phyloP scores from a whole-genome alignment of 257 asterid genomes.

The Mentha longifolia region DNA sequence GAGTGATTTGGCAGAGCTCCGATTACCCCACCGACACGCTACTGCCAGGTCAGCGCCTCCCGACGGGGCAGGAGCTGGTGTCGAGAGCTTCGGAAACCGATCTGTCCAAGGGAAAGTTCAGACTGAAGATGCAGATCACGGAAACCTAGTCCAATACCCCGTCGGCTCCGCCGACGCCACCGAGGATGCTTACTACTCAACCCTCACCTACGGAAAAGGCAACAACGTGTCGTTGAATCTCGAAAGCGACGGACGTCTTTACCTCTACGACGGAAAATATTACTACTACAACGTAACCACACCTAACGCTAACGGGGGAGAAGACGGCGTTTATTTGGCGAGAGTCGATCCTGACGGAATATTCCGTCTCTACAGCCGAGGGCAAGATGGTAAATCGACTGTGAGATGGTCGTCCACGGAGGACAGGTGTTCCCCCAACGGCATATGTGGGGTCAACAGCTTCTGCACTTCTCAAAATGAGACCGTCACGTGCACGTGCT shows the following conservation, averaged over 20 bases:
- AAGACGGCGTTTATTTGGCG: not conserved
- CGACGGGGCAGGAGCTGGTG: not conserved
- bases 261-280: not conserved
- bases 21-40: not conserved
- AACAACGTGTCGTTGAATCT: not conserved
- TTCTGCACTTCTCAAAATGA: not conserved
- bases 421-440: not conserved
- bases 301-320: too few relatives aligned
- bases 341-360: not conserved
- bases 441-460: not conserved
- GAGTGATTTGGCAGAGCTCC: not conserved
- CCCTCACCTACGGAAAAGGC: not conserved
- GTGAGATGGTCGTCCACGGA: not conserved
- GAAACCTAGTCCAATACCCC: not conserved
- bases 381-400: not conserved
- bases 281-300: not conserved
- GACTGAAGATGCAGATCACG: not conserved
- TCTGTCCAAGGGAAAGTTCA: not conserved
- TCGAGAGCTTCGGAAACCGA: not conserved
- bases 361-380: not conserved
- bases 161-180: not conserved
- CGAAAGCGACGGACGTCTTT: not conserved
- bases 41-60: slow-evolving; percentile 2
- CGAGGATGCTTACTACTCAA: not conserved
- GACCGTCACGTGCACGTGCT: not conserved